Percentiles rank a stretch among this genome's conserved stretches.
Evolutionary conservation across 257 asterid species (phyloP).

Genomic region (Solanum chaucha): DNA sequence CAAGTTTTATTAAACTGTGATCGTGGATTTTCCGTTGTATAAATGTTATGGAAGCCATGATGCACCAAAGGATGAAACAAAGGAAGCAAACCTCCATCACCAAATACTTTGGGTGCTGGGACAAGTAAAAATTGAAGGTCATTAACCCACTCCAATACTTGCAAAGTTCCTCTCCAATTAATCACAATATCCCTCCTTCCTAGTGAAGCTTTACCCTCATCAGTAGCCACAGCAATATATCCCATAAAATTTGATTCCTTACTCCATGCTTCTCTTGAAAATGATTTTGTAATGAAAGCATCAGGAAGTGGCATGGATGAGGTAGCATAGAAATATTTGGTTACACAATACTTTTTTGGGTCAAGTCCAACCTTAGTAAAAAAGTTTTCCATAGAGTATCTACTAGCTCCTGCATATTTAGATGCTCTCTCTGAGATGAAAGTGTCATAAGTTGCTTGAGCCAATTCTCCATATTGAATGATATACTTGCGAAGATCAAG

Average conservation of each 20-base stretch:
- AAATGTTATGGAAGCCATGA: too few species aligned
- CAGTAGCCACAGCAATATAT: too few species aligned
- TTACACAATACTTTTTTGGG: constrained; percentile 38
- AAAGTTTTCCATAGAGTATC: constrained; percentile 28
- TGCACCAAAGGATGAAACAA: too few species aligned
- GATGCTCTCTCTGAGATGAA: constrained; percentile 56
- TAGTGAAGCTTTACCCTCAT: too few species aligned
- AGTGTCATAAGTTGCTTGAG: not conserved
- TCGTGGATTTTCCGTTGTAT: too few species aligned
- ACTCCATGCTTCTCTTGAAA: too few species aligned
- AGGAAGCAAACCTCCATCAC: too few species aligned
- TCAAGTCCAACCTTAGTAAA: constrained; percentile 44
- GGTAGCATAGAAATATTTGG: constrained; percentile 56
- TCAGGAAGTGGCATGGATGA: constrained; percentile 46
- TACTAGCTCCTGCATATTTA: constrained; percentile 61
- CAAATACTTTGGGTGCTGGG: too few species aligned
- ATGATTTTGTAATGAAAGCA: too few species aligned
- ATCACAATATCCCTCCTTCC: not conserved
- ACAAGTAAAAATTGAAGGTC: too few species aligned
- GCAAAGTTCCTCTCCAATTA: not conserved
- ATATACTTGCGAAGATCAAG: not conserved
- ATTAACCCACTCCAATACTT: not conserved
- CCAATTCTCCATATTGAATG: not conserved
- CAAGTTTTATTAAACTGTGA: too few species aligned
- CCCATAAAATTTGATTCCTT: too few species aligned